phyloP scores from a whole-genome alignment of 2,329 filamentous ascomycete species.

The Fusarium sp. region DNA sequence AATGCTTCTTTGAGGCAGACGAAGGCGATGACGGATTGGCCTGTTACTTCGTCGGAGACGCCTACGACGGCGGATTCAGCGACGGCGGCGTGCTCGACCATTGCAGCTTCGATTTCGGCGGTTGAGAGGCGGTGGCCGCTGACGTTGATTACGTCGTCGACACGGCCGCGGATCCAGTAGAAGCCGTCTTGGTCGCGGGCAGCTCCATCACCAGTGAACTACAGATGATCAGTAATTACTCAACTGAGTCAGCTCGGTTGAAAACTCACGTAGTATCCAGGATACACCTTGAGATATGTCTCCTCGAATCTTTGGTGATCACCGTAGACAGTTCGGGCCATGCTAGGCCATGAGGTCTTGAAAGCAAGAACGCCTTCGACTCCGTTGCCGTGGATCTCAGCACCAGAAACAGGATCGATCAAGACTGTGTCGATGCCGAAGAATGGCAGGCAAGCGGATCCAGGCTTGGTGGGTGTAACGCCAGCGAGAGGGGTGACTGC shows the following conservation, averaged over 20 bases:
- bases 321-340: conserved; percentile 96
- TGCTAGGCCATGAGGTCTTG: conserved; percentile 95
- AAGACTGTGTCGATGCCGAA: conserved; percentile 95
- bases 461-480: conserved; percentile 91
- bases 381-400: conserved; percentile 88
- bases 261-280: conserved; percentile 84
- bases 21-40: conserved; percentile 93
- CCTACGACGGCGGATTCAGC: conserved; percentile 94
- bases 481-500: conserved; percentile 90
- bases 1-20: conserved; percentile 74
- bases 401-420: conserved; percentile 89
- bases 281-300: conserved; percentile 93
- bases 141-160: conserved; percentile 96
- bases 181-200: conserved; percentile 93
- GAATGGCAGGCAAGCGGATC: conserved; percentile 93
- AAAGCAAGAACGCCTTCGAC: conserved; percentile 93
- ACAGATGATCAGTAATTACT: background rate
- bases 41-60: conserved; percentile 86
- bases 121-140: conserved; percentile 94
- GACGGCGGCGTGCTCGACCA: conserved; percentile 85
- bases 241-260: rapidly evolving
- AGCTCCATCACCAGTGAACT: conserved; percentile 90
- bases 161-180: conserved; percentile 97
- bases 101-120: conserved; percentile 92
- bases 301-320: conserved; percentile 97